Evolutionary conservation across 2,329 filamentous ascomycete genomes (phyloP), one percentile per base, ranked within the genome.

Genomic region (Pyricularia sp.): DNA sequence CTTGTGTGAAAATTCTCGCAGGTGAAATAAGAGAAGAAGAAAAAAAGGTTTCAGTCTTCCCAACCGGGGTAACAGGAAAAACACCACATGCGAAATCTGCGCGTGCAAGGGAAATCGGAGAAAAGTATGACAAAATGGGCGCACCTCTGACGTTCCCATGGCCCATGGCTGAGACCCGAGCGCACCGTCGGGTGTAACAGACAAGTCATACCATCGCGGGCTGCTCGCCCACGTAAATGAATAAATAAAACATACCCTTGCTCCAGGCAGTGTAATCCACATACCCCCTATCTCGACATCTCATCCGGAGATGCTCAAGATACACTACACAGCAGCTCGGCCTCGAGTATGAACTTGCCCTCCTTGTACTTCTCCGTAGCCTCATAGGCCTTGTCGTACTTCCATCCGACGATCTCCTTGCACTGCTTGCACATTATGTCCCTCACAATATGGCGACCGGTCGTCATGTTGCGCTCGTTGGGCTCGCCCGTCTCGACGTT

Each of bases 331-430:
- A 97, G 81, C 68, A 97, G 78, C 79, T 96, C 93, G 35, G 90
- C 90, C 80, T 97, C 93, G 65, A 99, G 82, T 66, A 99, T 99
- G 75, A 90, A 97, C 79, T 97, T 99, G 65, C 92, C 93, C 81
- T 99, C 94, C 81, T 99, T 99, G 79, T 99, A 99, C 78, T 96
- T 96, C 83, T 99, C 93, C 68, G 83, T 88, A 40, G 81, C 77
- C 79, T 99, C 94, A 75, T 90, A 97, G 1, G 94, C 94, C 79
- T 96, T 96, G 77, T 99, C 94, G 75, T 99, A 99, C 76, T 96
- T 97, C 94, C 94, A 99, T 44, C 94, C 94, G 64, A 99, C 94
- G 33, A 88, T 89, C 75, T 93, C 89, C 74, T 89, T 89, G 83
- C 94, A 99, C 76, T 96, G 90, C 66, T 89, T 84, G 79, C 94